Conservation (phyloP, 208 protist genomes). For the Leishmania martiniquensis region DNA sequence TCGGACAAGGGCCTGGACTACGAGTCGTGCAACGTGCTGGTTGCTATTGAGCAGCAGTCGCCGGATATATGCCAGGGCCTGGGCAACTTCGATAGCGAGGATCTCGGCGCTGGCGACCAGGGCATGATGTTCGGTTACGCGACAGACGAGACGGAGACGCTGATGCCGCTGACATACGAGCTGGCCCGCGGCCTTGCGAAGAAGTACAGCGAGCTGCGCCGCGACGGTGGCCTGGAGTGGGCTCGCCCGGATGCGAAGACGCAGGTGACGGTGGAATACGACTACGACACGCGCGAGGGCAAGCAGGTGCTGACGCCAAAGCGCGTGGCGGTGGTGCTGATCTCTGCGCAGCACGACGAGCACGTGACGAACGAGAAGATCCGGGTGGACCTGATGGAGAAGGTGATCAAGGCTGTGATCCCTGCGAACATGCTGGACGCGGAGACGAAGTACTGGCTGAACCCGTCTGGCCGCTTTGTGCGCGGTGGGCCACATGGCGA, state of each 20-base stretch:
- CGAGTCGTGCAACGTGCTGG: conserved; percentile 98
- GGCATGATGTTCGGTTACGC: conserved; percentile 99
- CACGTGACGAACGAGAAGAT: conserved; percentile 96
- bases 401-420: conserved; percentile 96
- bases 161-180: conserved; percentile 98
- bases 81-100: conserved; percentile 94
- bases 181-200: conserved; percentile 94
- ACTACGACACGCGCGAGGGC: conserved; percentile 87
- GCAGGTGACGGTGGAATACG: conserved; percentile 99
- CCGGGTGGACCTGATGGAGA: conserved; percentile 91
- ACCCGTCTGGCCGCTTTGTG: conserved; percentile 99
- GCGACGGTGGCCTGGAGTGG: conserved; percentile 94
- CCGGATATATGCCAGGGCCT: conserved; percentile 99
- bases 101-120: conserved; percentile 99
- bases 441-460: conserved; percentile 98
- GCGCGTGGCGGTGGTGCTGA: conserved; percentile 98
- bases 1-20: conserved; percentile 97
- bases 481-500: conserved; percentile 99
- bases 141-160: conserved; percentile 98
- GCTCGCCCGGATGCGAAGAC: conserved; percentile 99
- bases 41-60: conserved; percentile 98
- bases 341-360: conserved; percentile 98
- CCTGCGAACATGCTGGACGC: conserved; percentile 95
- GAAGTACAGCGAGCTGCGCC: conserved; percentile 96
- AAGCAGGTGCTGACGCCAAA: conserved; percentile 90